Evolutionary conservation across 495 filamentous ascomycete genomes (phyloP), one percentile per base, ranked within the genome.

Genomic region (Penicillium salamii): DNA sequence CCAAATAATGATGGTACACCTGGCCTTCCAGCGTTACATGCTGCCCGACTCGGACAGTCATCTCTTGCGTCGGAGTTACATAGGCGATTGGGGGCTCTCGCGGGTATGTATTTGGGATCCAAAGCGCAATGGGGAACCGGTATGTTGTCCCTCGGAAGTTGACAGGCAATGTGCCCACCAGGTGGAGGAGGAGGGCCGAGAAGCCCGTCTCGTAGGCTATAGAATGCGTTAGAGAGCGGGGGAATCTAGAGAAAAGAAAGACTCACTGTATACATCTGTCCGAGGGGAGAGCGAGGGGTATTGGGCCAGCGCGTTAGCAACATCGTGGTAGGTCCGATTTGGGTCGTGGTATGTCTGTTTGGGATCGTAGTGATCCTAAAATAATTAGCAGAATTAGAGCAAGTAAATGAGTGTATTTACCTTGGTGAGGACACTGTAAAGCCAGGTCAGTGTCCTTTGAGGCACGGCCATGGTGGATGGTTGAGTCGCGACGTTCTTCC

Each of bases 101-200:
- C 26, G 93, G 95, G 60, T 98, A 98, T 23, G 83, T 81, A 57
- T 93, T 90, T 1, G 95, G 93, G n/a, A 98, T 79, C 95, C 95
- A 98, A 80, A 97, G 55, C 52, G 89, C 82, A 44, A 98, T 77
- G 8, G 93, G 93, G 50, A 97, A 96, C 46, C 88, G 84, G 68
- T 97, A 98, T 11, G 85, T 88, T 13, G 84, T 82, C 59, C 91
- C 91, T 57, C 93, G 88, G 70, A 96, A 98, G 44, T 72, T 63
- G 38, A 93, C 90, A 35, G 93, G 92, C 19, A 98, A 69, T 12
- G 90, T 96, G 50, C 93, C 93, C 48, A 81, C 80, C 19, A 98
- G 78, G 51, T 89, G 88, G 44, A 98, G 76, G 52, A 98, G 85
- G 34, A 98, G 84, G 36, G 91, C 88, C 13, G 90, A 90, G 52